phyloP scores from a whole-genome alignment of 768 basidiomycete species.

The Trichaptum fuscoviolaceum region DNA sequence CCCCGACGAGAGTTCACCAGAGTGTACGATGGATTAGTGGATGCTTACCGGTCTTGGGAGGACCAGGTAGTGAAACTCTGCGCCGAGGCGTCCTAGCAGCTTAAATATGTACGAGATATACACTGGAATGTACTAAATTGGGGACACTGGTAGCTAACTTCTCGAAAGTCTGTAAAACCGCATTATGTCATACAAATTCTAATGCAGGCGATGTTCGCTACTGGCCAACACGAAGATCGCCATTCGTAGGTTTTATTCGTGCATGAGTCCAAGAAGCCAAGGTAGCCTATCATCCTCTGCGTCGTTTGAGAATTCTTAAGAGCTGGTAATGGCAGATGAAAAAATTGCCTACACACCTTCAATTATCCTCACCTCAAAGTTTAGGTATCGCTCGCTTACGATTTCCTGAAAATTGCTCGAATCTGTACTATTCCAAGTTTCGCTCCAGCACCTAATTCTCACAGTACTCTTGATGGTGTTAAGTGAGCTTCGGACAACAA shows the following conservation, averaged over 20 bases:
- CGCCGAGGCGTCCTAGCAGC: slow-evolving; percentile 3
- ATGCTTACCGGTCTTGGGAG: slow-evolving; percentile 53
- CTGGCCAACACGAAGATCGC: too few species aligned
- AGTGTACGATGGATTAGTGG: slow-evolving; percentile 52
- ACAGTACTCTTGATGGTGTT: not conserved
- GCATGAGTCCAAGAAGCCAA: too few species aligned
- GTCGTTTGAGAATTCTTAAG: too few species aligned
- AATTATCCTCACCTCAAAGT: not conserved
- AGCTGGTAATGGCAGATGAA: too few species aligned
- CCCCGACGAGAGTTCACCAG: slow-evolving; percentile 38
- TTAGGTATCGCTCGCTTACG: not conserved
- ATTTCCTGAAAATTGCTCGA: not conserved
- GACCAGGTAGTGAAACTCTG: slow-evolving; percentile 35
- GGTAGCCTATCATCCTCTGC: too few species aligned
- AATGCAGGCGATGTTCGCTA: too few species aligned
- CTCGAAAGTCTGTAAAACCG: too few species aligned
- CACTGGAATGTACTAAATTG: too few species aligned
- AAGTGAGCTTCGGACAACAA: not conserved
- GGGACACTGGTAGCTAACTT: too few species aligned
- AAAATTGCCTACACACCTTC: not conserved
- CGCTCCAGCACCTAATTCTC: not conserved
- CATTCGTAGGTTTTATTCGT: too few species aligned
- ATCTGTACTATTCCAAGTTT: not conserved
- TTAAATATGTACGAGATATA: too few species aligned
- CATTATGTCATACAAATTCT: too few species aligned